Conservation (phyloP, 352 stramenopile genomes). For the Phytophthora sojae region DNA sequence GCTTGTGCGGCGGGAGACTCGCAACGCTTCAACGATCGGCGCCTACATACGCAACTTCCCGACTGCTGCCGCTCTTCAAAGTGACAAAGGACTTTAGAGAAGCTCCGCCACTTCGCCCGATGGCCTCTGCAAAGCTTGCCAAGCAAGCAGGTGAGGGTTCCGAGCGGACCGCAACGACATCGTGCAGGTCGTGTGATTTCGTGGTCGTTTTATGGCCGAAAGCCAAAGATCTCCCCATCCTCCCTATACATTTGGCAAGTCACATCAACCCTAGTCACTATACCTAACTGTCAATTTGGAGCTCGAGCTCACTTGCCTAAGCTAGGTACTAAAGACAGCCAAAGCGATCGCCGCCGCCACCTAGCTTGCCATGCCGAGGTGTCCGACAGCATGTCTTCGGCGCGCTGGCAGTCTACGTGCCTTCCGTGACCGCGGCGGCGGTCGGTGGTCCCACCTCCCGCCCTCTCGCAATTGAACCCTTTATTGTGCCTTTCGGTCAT, state of each 20-base stretch:
- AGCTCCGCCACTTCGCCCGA: background rate
- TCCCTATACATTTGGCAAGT: constrained; percentile 21
- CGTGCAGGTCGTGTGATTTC: background rate
- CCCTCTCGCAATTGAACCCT: constrained; percentile 7
- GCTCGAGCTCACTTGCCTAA: too few species aligned
- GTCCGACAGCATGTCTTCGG: background rate
- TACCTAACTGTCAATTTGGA: background rate
- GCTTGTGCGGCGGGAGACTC: background rate
- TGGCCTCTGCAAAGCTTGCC: background rate
- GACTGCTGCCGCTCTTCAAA: background rate
- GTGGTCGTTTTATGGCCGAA: constrained; percentile 10
- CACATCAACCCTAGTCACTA: background rate
- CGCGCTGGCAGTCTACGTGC: background rate
- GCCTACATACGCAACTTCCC: background rate
- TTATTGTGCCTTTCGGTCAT: too few species aligned
- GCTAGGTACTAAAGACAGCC: background rate
- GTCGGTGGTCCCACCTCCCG: constrained; percentile 7
- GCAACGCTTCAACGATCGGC: constrained; percentile 22
- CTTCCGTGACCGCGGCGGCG: background rate
- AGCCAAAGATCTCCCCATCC: constrained; percentile 21
- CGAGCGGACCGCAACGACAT: constrained; percentile 1
- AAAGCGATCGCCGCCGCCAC: background rate
- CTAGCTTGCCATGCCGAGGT: background rate
- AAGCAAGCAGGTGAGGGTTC: background rate
- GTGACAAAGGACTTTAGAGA: too few species aligned